Percentiles rank a stretch among this genome's conserved stretches.
These are phyloP conservation scores for Hygrocybe coccinea DNA, from an alignment of 768 basidiomycete genomes.

Conservation along the genomic window DNA sequence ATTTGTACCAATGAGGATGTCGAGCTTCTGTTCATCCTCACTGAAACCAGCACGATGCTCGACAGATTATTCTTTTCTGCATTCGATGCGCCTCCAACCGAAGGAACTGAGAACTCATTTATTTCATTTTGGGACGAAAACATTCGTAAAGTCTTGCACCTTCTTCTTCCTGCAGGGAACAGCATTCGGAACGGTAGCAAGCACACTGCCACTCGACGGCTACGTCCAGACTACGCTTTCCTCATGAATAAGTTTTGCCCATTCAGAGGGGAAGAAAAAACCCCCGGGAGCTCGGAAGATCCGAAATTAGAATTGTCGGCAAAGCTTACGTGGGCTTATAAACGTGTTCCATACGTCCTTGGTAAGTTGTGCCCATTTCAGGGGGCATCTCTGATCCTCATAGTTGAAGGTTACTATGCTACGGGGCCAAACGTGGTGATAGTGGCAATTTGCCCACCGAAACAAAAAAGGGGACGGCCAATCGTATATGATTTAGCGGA, in stretches of 20 bases:
- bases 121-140: constrained; percentile 23
- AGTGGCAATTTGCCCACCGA: constrained; percentile 2
- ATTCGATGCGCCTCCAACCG: background rate
- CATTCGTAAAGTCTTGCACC: constrained; percentile 17
- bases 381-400: constrained; percentile 5
- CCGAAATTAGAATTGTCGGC: constrained; percentile 16
- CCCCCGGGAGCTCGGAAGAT: constrained; percentile 9
- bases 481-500: constrained; percentile 11
- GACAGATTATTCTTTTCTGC: background rate
- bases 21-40: background rate
- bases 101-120: constrained; percentile 15
- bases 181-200: constrained; percentile 18
- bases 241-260: constrained; percentile 14
- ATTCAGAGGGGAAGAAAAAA: constrained; percentile 26
- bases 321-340: constrained; percentile 21
- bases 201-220: constrained; percentile 13
- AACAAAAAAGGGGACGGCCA: background rate
- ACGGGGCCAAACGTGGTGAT: constrained; percentile 13
- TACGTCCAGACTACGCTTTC: constrained; percentile 20
- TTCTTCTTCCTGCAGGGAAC: constrained; percentile 16
- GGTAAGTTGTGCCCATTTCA: constrained; percentile 11
- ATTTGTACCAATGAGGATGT: background rate
- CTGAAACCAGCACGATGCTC: background rate
- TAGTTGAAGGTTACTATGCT: constrained; percentile 14
- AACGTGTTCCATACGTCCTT: constrained; percentile 21